Evolutionary conservation across 2,329 filamentous ascomycete species (phyloP).

Genomic region (Cladorrhinum sp.): DNA sequence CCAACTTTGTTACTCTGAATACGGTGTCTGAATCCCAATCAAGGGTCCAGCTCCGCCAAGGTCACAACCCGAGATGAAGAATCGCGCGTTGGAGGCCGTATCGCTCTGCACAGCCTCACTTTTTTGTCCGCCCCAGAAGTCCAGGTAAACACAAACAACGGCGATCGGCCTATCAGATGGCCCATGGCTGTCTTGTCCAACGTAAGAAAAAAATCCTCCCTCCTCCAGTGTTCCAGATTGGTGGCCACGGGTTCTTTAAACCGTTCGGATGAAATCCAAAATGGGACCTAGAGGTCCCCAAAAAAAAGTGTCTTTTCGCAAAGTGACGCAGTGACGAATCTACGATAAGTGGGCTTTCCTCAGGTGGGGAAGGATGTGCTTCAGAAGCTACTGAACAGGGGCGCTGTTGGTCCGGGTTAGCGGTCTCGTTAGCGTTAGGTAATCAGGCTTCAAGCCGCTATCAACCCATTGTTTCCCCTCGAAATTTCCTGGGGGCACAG

Average conservation of each 20-base stretch:
- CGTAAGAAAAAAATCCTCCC: not conserved
- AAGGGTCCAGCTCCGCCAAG: not conserved
- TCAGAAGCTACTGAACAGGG: not conserved
- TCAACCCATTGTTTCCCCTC: constrained; percentile 26
- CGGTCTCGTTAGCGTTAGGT: constrained; percentile 15
- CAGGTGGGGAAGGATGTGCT: constrained; percentile 6
- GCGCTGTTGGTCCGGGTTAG: not conserved
- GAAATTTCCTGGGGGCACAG: constrained; percentile 24
- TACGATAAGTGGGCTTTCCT: not conserved
- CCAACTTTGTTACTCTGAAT: not conserved
- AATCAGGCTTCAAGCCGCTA: constrained; percentile 25
- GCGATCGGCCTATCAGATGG: not conserved
- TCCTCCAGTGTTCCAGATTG: not conserved
- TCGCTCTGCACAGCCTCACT: constrained; percentile 25
- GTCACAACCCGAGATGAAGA: not conserved
- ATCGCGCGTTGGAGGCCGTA: constrained; percentile 7
- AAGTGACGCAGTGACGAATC: not conserved
- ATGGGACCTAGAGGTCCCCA: not conserved
- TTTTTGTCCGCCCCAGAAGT: constrained; percentile 11
- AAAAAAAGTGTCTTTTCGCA: not conserved
- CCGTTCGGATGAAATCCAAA: not conserved
- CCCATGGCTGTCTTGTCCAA: not conserved
- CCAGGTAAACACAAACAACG: not conserved
- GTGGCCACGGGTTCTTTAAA: not conserved
- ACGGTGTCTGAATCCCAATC: not conserved